These are phyloP conservation scores for Phyllachora maydis DNA, from an alignment of 2,329 filamentous ascomycete species.

Conservation along the genomic window DNA sequence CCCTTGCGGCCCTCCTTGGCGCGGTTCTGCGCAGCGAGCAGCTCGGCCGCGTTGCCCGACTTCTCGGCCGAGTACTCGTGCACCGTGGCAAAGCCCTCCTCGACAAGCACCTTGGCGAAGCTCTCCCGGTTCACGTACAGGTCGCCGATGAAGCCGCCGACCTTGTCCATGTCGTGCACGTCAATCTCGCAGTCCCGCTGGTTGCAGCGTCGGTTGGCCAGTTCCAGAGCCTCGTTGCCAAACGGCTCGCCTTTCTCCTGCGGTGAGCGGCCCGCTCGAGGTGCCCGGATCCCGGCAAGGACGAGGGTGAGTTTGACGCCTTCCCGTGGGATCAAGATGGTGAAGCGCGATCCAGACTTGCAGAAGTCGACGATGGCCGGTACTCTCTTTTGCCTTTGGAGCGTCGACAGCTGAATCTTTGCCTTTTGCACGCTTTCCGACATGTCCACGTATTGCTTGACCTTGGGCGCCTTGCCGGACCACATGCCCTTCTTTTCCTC, in stretches of 20 bases:
- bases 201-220: constrained; percentile 72
- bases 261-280: constrained; percentile 55
- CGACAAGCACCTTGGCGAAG: constrained; percentile 80
- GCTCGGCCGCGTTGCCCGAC: constrained; percentile 70
- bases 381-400: constrained; percentile 81
- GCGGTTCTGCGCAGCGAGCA: constrained; percentile 68
- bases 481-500: constrained; percentile 86
- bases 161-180: constrained; percentile 85
- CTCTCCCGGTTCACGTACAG: constrained; percentile 89
- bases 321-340: constrained; percentile 75
- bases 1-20: constrained; percentile 81
- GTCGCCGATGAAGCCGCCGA: constrained; percentile 90
- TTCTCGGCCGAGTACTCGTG: constrained; percentile 94
- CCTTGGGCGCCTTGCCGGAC: constrained; percentile 71
- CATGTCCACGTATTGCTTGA: constrained; percentile 69
- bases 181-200: constrained; percentile 95
- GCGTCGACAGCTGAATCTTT: constrained; percentile 73
- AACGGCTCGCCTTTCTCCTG: constrained; percentile 79
- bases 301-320: constrained; percentile 91
- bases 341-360: constrained; percentile 92
- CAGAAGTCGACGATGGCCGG: constrained; percentile 92
- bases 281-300: constrained; percentile 78
- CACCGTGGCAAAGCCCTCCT: constrained; percentile 83
- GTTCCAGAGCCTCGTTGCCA: constrained; percentile 82
- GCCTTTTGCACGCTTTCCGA: constrained; percentile 89